Conservation (phyloP, 305 asterid genomes). For the Solanum chacoense region DNA sequence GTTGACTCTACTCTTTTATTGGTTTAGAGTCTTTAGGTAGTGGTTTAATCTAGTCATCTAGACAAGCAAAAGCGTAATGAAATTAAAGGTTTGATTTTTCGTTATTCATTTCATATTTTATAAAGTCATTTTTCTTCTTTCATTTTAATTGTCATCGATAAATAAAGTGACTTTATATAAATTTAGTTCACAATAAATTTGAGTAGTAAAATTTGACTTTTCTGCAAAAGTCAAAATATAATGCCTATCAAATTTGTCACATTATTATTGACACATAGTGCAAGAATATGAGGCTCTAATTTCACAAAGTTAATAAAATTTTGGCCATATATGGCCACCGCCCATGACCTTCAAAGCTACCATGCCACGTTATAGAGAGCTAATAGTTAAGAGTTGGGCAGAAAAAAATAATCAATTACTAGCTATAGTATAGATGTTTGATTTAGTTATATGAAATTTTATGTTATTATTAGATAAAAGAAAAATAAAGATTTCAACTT, state of each 20-base stretch:
- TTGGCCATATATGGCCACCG: background rate
- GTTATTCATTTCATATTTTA: background rate
- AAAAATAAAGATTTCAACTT: background rate
- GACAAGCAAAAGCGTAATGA: background rate
- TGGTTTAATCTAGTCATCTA: background rate
- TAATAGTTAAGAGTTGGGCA: background rate
- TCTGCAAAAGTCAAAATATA: background rate
- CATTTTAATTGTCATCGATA: background rate
- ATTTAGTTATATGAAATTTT: background rate
- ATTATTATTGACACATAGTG: background rate
- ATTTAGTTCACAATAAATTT: background rate
- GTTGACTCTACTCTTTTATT: background rate
- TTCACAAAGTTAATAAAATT: background rate
- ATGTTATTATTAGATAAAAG: background rate
- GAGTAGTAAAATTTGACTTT: background rate
- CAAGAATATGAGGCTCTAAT: background rate
- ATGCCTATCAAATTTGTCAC: background rate
- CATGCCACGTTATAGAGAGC: background rate
- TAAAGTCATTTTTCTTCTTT: background rate
- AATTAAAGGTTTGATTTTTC: background rate
- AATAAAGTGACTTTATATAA: background rate
- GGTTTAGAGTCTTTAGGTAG: background rate
- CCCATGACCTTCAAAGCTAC: background rate
- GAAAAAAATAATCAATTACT: background rate
- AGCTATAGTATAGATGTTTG: background rate